Evolutionary conservation across 257 asterid species (phyloP), one percentile per base, ranked within the genome.

Genomic region (Linderniella brevidens): DNA sequence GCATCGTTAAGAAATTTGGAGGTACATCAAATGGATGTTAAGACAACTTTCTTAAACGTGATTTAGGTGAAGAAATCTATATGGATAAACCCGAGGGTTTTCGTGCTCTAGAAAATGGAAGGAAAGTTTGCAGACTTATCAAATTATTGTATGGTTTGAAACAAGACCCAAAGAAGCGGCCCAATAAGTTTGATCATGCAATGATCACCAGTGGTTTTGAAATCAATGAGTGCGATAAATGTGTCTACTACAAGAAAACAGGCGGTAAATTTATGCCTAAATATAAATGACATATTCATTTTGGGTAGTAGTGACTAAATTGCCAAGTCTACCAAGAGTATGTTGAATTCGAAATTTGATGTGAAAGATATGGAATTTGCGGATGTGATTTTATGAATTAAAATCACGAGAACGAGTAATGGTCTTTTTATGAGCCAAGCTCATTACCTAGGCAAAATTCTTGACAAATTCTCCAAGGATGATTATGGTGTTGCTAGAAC

Each of bases 1-100:
- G 32, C 32, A 6, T 6, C 32, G 4, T 25, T 25, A 25, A 25
- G 32, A 25, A 25, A 25, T 25, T 25, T 25, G 32, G 32, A 25
- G 8, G n/a, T 54, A 4, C 35, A 47, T 8, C 35, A 44, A 44
- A 44, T 44, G 19, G 48, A 43, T 43, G 48, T 43, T 8, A 43
- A 43, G 8, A 13, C 48, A 9, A 16, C 48, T 10, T 43, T 43
- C 17, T 13, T 43, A 43, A 43, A 43, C 17, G 48, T 43, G 13
- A 43, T 13, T n/a, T 43, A 13, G 17, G 17, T 15, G 48, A 13
- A 18, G 48, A 13, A 8, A 18, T 8, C 10, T 43, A 43, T 13
- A 43, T 43, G 48, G 17, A 13, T 8, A 8, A 43, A 43, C 48
- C 17, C 4, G 48, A 43, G 2, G 48, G 8, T 8, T 43, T 43